phyloP scores from a whole-genome alignment of 75 land plant genomes.

The Pinus taeda region DNA sequence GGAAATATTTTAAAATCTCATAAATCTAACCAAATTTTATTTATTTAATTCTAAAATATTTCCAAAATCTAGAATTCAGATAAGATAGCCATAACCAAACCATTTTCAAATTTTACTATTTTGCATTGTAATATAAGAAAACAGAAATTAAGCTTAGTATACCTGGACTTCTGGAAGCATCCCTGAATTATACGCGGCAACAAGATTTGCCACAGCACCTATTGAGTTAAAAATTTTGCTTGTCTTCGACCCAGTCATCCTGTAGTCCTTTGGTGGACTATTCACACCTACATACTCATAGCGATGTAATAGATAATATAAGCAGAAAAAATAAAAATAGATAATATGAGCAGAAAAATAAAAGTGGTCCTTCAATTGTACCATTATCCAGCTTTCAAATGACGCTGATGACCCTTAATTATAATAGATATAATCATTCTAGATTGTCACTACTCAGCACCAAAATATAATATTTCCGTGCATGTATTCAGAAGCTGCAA shows the following conservation, averaged over 20 bases:
- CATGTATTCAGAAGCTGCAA: too few species aligned
- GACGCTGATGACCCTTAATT: background rate
- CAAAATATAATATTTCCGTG: too few species aligned
- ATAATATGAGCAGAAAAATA: background rate
- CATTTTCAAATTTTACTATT: too few species aligned
- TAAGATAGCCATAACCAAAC: too few species aligned
- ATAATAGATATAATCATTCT: too few species aligned
- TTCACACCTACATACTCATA: background rate
- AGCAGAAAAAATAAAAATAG: background rate
- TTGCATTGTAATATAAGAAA: too few species aligned
- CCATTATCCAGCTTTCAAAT: background rate
- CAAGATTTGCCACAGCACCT: background rate
- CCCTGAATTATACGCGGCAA: background rate
- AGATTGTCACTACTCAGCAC: too few species aligned
- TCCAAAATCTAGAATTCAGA: too few species aligned
- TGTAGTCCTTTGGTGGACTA: slow-evolving; percentile 44
- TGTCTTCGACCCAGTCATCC: slow-evolving; percentile 25
- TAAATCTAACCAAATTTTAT: too few species aligned
- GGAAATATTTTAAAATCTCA: too few species aligned
- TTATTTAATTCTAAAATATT: too few species aligned
- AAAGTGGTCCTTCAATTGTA: background rate
- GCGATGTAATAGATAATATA: too few species aligned
- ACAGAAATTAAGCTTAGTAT: background rate
- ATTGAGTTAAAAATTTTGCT: slow-evolving; percentile 39
- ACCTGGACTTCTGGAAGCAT: background rate